Base-by-base conservation (phyloP, 331 rosid species). In the Quercus tomentella region DNA sequence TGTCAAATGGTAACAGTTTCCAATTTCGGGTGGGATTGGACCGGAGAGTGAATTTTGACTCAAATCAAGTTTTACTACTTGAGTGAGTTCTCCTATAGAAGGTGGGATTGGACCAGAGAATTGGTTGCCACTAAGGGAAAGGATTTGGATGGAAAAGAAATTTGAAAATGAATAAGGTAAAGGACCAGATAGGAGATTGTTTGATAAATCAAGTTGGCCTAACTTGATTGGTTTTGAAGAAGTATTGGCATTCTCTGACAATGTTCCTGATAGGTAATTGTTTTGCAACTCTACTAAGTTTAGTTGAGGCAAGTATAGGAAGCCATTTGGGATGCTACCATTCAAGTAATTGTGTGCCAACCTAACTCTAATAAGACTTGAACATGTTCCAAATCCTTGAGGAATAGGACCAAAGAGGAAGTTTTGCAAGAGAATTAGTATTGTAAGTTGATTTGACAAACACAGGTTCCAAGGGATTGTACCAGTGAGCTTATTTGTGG, bases 401-500 rank as follows among this genome's bases (percentile, higher is more conserved):
- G 98, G 97, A 57, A 93, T 86, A 30, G 91, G 86, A 6, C 98
- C 98, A 56, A 93, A 88, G 25, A 93, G 92, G 82, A 91, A 93
- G 52, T 93, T 93, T 25, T 90, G 86, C 35, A 91, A 80, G 55
- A 92, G 89, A 82, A 93, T 93, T 56, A 93, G 78, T 52, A 88
- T 85, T 69, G 73, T 80, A 22, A 93, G 92, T 78, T 87, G 89
- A 45, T 83, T 88, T 76, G 91, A 88, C 20, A 87, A 88, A 73
- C 98, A 93, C 35, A 93, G 80, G 49, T 81, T 51, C 14, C 85
- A 84, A 7, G 98, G 98, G 72, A 93, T 87, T n/a, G 76, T 58
- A 74, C 98, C 97, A 12, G 98, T 93, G 90, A 93, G 98, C 83
- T 93, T 93, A 81, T 91, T 93, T 9, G 97, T 83, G 17, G 98